phyloP scores from a whole-genome alignment of 2,329 filamentous ascomycete species.

The Aspergillus felis region DNA sequence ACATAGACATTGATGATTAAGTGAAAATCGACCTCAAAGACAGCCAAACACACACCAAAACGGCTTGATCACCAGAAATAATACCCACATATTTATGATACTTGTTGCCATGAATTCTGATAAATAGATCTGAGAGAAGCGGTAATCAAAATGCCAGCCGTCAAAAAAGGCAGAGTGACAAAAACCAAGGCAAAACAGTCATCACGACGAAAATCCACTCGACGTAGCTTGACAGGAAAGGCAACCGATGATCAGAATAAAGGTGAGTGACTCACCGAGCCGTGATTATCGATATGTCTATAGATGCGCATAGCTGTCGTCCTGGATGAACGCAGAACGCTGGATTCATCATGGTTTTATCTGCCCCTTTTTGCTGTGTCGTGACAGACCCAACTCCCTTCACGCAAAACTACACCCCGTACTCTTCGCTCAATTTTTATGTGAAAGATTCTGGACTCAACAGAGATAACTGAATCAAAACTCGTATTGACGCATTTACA shows the following conservation, averaged over 20 bases:
- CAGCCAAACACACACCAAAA: not conserved
- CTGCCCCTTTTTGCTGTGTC: not conserved
- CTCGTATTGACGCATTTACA: slow-evolving; percentile 12
- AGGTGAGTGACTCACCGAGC: slow-evolving; percentile 5
- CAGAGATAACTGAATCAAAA: not conserved
- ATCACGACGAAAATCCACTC: slow-evolving; percentile 1
- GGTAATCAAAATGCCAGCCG: slow-evolving; percentile 12
- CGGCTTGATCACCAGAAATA: not conserved
- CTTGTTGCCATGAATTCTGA: not conserved
- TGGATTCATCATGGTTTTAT: not conserved
- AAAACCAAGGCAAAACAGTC: slow-evolving; percentile 16
- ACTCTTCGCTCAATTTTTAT: not conserved
- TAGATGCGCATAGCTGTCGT: not conserved
- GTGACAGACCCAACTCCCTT: not conserved
- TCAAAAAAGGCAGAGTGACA: slow-evolving; percentile 20
- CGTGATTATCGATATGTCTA: not conserved
- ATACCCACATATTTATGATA: not conserved
- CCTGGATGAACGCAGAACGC: not conserved
- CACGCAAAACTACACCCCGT: no score
- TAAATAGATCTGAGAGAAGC: not conserved
- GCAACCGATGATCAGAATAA: slow-evolving; percentile 1
- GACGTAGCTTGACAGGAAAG: not conserved
- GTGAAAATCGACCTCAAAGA: not conserved
- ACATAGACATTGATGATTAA: not conserved
- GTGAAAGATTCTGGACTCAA: not conserved